Evolutionary conservation across 2,329 filamentous ascomycete species (phyloP).

Genomic region (Aspergillus proliferans): DNA sequence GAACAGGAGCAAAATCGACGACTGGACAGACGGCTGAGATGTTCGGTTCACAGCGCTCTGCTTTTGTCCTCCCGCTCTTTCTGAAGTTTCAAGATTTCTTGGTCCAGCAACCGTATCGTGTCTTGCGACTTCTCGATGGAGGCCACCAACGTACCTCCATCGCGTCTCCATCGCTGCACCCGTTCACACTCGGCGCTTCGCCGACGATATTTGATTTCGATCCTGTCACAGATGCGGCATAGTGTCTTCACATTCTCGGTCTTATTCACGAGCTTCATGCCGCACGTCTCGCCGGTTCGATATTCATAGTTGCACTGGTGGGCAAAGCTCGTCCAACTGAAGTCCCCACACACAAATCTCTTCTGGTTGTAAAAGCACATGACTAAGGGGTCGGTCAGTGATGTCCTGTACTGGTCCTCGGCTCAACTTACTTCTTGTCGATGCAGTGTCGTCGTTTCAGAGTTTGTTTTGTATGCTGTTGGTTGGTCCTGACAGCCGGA

Average conservation of each 20-base stretch:
- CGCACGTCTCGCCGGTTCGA: constrained; percentile 92
- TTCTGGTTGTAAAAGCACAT: constrained; percentile 98
- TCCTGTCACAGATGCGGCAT: constrained; percentile 84
- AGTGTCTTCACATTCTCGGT: constrained; percentile 58
- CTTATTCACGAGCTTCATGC: constrained; percentile 79
- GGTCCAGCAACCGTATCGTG: constrained; percentile 64
- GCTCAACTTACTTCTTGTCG: constrained; percentile 29
- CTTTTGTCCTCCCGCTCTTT: constrained; percentile 47
- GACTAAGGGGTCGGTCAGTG: constrained; percentile 34
- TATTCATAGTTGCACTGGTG: constrained; percentile 93
- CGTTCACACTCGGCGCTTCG: constrained; percentile 68
- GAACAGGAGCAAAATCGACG: constrained; percentile 2
- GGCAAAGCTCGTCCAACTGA: constrained; percentile 90
- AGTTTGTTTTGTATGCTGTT: constrained; percentile 23
- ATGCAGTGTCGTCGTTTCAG: constrained; percentile 30
- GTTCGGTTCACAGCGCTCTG: constrained; percentile 16
- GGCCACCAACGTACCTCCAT: constrained; percentile 56
- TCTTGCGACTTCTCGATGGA: constrained; percentile 63
- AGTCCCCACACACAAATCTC: constrained; percentile 78
- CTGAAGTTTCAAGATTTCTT: constrained; percentile 61
- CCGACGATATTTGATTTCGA: constrained; percentile 74
- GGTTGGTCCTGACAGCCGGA: constrained; percentile 21
- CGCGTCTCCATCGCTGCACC: constrained; percentile 68
- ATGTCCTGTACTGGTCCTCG: constrained; percentile 12
- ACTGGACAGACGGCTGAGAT: neutral